These are phyloP conservation scores for Colletotrichum siamense DNA, from an alignment of 2,329 filamentous ascomycete species.

Conservation along the genomic window DNA sequence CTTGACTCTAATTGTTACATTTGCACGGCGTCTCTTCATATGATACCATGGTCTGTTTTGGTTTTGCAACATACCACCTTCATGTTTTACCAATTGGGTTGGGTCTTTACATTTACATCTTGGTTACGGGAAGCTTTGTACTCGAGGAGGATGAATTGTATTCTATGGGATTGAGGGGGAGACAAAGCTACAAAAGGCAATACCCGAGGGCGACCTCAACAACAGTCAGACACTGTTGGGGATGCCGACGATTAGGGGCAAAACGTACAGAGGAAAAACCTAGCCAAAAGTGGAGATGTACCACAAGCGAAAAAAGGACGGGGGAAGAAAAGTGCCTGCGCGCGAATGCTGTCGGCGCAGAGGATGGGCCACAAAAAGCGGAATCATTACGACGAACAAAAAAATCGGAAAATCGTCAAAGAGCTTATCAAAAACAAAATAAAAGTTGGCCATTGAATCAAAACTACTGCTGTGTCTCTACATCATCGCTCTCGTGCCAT, in stretches of 20 bases:
- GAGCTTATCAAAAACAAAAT: constrained; percentile 21
- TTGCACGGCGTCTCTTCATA: constrained; percentile 22
- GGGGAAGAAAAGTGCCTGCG: background rate
- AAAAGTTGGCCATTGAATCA: constrained; percentile 22
- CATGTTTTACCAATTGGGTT: constrained; percentile 15
- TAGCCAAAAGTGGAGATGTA: constrained; percentile 15
- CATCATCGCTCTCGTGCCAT: background rate
- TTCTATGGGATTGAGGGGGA: background rate
- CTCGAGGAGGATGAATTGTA: constrained; percentile 12
- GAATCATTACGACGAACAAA: constrained; percentile 1
- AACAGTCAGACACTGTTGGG: constrained; percentile 10
- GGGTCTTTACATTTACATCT: constrained; percentile 10
- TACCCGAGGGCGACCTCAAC: constrained; percentile 21
- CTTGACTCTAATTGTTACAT: constrained; percentile 17
- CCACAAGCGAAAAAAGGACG: background rate
- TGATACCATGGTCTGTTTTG: constrained; percentile 26
- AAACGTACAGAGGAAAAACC: background rate
- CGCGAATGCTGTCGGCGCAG: background rate
- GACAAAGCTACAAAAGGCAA: constrained; percentile 12
- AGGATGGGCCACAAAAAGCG: background rate
- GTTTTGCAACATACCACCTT: constrained; percentile 20
- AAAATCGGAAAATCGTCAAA: constrained; percentile 20
- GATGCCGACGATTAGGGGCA: background rate
- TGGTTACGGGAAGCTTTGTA: background rate
- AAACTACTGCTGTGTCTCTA: background rate